Evolutionary conservation across 495 filamentous ascomycete genomes (phyloP), one percentile per base, ranked within the genome.

Genomic region (Aspergillus indologenus): DNA sequence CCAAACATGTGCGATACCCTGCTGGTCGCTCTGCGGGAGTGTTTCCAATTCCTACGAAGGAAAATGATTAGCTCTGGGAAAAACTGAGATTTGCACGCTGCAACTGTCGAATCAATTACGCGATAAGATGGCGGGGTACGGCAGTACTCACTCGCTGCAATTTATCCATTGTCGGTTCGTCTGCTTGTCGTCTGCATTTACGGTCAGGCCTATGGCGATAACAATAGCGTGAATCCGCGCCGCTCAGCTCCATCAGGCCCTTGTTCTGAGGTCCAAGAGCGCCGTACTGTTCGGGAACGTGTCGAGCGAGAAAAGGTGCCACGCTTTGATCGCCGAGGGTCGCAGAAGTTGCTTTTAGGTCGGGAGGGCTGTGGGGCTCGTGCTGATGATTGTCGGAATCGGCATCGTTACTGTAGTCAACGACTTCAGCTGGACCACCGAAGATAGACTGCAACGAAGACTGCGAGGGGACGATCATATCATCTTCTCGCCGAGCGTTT

Each of bases 1-100:
- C 94, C 94, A 99, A 48, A 97, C 75, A 70, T 96, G 92, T 11
- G 91, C 87, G 60, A 99, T 96, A 58, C 87, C 91, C 74, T 97
- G 91, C 70, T 95, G 91, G 63, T 96, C 93, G 48, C 82, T 83
- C 50, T 88, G 82, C 11, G 91, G 86, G 11, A 97, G 83, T 26
- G 84, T 84, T 74, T 93, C 87, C 51, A 98, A 83, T 63, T 93
- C 89, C 85, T 92, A 66, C 34, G 12, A 40, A 3, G 7, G 54
- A 61, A 61, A 49, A 45, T 42, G 24, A 45, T 62, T 58, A 70
- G 62, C 31, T 43, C 48, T 31, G 17, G 50, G 57, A 40, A 40
- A 2, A 4, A 40, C 3, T 7, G 5, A 40, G 12, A 40, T 4
- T 40, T 40, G 34, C 34, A 40, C 2, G 34, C 12, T 40, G 54